phyloP scores from a whole-genome alignment of 768 basidiomycete species.

The Leccinum uliginosum region DNA sequence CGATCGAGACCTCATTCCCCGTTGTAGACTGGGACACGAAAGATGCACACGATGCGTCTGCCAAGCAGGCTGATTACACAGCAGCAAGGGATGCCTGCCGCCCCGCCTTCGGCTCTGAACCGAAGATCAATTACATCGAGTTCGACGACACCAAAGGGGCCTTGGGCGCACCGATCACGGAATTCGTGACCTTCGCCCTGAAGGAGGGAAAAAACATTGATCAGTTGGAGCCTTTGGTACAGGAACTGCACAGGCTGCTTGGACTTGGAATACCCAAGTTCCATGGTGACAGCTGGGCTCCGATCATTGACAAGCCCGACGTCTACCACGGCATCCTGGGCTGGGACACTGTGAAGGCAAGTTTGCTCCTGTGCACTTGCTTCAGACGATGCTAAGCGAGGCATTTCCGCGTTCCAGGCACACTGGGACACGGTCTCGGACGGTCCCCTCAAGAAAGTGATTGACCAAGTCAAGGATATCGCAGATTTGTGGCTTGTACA shows the following conservation, averaged over 20 bases:
- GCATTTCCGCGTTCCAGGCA: conserved; percentile 21
- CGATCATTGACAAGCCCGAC: conserved; percentile 14
- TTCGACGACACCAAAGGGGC: conserved; percentile 20
- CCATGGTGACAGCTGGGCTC: conserved; percentile 29
- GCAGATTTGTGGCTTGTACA: conserved; percentile 32
- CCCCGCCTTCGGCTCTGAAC: conserved; percentile 17
- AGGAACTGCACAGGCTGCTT: conserved; percentile 19
- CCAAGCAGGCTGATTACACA: conserved; percentile 7
- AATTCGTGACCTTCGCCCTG: conserved; percentile 32
- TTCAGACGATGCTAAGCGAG: neutral
- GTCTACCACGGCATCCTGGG: conserved; percentile 32
- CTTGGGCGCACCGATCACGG: conserved; percentile 27
- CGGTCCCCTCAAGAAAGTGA: conserved; percentile 25
- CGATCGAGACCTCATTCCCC: conserved; percentile 6
- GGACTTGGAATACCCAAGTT: conserved; percentile 16
- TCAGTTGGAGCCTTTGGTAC: conserved; percentile 20
- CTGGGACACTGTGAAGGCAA: conserved; percentile 34
- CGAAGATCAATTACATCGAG: conserved; percentile 14
- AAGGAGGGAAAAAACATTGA: conserved; percentile 20
- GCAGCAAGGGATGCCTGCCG: neutral
- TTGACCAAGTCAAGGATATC: conserved; percentile 24
- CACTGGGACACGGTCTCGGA: conserved; percentile 31
- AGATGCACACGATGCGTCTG: conserved; percentile 12
- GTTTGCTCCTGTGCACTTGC: neutral
- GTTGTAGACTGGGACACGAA: conserved; percentile 26